These are phyloP conservation scores for Aspergillus coremiiformis DNA, from an alignment of 495 filamentous ascomycete species.

Conservation along the genomic window DNA sequence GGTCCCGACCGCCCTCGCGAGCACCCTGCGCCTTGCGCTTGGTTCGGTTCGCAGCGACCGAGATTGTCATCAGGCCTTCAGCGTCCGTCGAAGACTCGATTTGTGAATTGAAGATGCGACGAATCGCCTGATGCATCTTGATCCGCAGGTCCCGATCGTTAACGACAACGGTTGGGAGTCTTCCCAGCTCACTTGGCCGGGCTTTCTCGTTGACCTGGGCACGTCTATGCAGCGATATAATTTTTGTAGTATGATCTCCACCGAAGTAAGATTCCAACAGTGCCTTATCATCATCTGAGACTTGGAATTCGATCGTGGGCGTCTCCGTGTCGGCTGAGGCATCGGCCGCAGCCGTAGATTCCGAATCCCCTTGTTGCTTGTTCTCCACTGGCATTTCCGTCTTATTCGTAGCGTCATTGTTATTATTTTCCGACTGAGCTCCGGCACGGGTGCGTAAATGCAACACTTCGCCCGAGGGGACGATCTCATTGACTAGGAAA, in stretches of 20 bases:
- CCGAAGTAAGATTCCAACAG: conserved; percentile 41
- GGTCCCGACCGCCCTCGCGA: conserved; percentile 17
- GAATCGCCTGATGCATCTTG: conserved; percentile 57
- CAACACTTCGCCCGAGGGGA: conserved; percentile 66
- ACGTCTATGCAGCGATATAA: conserved; percentile 39
- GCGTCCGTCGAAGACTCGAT: conserved; percentile 56
- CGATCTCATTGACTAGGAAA: conserved; percentile 91
- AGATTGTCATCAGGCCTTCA: conserved; percentile 53
- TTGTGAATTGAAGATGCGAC: conserved; percentile 58
- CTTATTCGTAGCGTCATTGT: conserved; percentile 5
- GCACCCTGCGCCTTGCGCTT: conserved; percentile 26
- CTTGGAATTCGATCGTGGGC: conserved; percentile 20
- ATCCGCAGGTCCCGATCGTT: conserved; percentile 54
- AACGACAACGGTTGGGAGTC: conserved; percentile 36
- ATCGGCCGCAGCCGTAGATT: conserved; percentile 7
- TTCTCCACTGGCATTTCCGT: conserved; percentile 4
- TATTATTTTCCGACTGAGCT: conserved; percentile 7
- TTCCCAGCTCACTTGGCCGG: conserved; percentile 36
- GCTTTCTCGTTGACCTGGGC: conserved; percentile 34
- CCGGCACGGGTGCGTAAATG: conserved; percentile 54
- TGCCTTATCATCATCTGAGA: conserved; percentile 42
- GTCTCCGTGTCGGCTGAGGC: conserved; percentile 7
- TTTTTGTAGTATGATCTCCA: conserved; percentile 29
- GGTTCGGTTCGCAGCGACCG: conserved; percentile 39
- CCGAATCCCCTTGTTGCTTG: conserved; percentile 3